A percentile compares a stretch with the other conserved stretches of the same genome.
Evolutionary conservation across 176 grass and related monocot genomes (phyloP).

Genomic region (Oryza meyeriana): DNA sequence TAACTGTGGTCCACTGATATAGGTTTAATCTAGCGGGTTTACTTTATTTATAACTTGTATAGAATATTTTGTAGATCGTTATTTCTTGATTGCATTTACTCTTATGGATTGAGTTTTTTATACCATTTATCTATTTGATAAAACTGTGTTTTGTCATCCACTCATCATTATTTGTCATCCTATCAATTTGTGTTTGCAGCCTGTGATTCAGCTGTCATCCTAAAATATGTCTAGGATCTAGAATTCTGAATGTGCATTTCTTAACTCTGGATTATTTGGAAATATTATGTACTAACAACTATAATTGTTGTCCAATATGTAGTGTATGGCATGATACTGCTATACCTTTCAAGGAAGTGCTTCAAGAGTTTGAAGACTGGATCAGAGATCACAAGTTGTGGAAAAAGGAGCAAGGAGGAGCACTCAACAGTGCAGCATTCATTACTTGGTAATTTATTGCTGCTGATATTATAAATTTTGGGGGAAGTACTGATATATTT

Average conservation of each 20-base stretch:
- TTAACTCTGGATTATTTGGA: conserved; percentile 9
- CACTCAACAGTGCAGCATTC: conserved; percentile 69
- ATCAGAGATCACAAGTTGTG: conserved; percentile 63
- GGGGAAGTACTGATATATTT: not conserved
- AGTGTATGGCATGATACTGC: conserved; percentile 96
- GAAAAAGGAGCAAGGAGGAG: conserved; percentile 67
- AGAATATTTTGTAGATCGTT: not conserved
- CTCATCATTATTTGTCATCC: not conserved
- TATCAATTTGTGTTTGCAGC: not conserved
- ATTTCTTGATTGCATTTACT: conserved; percentile 1
- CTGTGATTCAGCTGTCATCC: conserved; percentile 13
- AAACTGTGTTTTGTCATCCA: not conserved
- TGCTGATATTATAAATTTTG: conserved; percentile 8
- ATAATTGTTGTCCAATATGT: conserved; percentile 23
- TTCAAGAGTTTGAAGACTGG: conserved; percentile 81
- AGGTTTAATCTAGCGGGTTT: not conserved
- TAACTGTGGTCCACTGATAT: not conserved
- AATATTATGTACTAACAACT: not conserved
- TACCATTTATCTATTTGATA: not conserved
- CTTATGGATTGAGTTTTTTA: not conserved
- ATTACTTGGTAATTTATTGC: conserved; percentile 68
- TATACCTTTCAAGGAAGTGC: conserved; percentile 70
- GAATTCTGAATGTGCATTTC: conserved; percentile 5
- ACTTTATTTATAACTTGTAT: not conserved
- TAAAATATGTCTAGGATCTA: conserved; percentile 7